Evolutionary conservation across 441 rosid species (phyloP).

Genomic region (Iberis amara): DNA sequence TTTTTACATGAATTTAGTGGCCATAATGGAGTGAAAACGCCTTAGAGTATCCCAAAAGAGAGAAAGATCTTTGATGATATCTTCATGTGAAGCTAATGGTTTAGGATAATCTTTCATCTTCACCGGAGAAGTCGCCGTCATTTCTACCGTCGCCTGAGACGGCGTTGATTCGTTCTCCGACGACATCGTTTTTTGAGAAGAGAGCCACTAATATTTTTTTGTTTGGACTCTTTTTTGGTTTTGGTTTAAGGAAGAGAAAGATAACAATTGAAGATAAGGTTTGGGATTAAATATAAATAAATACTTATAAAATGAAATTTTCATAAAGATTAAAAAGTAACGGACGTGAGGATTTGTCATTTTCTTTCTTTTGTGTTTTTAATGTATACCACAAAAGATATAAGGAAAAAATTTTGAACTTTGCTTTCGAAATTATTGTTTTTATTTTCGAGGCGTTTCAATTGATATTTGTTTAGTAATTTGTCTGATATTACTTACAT

Average conservation of each 20-base stretch:
- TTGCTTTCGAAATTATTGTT: conserved; percentile 13
- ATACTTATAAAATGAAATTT: conserved; percentile 5
- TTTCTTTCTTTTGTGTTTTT: conserved; percentile 39
- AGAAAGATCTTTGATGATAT: conserved; percentile 39
- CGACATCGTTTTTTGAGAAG: conserved; percentile 32
- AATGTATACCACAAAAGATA: conserved; percentile 30
- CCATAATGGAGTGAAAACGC: conserved; percentile 73
- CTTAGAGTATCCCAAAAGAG: conserved; percentile 84
- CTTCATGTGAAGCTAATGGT: conserved; percentile 58
- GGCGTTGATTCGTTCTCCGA: conserved; percentile 35
- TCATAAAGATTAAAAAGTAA: conserved; percentile 44
- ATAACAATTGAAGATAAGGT: conserved; percentile 34
- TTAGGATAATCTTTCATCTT: conserved; percentile 51
- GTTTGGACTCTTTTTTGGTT: conserved; percentile 30
- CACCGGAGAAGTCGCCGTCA: conserved; percentile 22
- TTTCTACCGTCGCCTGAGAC: conserved; percentile 29
- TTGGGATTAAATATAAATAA: conserved; percentile 30
- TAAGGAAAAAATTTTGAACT: conserved; percentile 14
- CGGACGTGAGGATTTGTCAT: conserved; percentile 62
- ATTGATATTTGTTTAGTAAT: conserved; percentile 27
- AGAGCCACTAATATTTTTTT: conserved; percentile 1
- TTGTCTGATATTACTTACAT: conserved; percentile 30
- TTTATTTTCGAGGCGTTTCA: conserved; percentile 33
- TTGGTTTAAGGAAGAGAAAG: conserved; percentile 21
- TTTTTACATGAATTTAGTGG: conserved; percentile 74